Conservation (phyloP, 148 eudicot species). For the Bassia scoparia region DNA sequence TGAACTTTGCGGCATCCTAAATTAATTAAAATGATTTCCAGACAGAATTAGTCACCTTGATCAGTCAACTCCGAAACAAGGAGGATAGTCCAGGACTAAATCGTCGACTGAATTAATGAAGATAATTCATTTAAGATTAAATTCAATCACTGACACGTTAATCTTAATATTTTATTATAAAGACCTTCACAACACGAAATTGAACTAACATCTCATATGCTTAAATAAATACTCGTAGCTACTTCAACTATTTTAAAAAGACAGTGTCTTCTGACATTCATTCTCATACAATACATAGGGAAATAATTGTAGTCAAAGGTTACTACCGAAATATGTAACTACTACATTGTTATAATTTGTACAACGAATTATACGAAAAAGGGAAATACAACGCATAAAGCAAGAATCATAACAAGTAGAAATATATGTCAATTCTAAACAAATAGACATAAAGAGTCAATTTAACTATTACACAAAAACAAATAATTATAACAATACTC, state of each 20-base stretch:
- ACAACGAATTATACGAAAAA: not conserved
- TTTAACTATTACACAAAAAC: constrained; percentile 1
- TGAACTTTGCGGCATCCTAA: too few relatives aligned
- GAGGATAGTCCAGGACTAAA: too few relatives aligned
- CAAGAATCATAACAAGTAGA: not conserved
- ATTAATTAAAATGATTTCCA: too few relatives aligned
- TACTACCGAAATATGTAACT: not conserved
- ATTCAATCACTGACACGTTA: too few relatives aligned
- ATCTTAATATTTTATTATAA: not conserved
- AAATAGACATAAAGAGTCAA: not conserved
- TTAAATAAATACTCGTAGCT: too few relatives aligned
- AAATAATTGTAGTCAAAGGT: not conserved
- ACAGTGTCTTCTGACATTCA: constrained; percentile 1
- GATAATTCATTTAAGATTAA: too few relatives aligned
- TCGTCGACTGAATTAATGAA: too few relatives aligned
- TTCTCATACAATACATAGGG: not conserved
- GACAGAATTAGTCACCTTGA: too few relatives aligned
- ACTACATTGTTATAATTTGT: not conserved
- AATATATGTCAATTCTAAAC: constrained; percentile 2
- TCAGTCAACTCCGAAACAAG: too few relatives aligned
- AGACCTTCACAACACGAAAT: not conserved
- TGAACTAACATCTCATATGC: not conserved
- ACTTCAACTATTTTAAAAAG: not conserved
- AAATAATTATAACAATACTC: not conserved
- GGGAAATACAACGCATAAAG: not conserved